Conservation (phyloP, 1,139 yeast genomes). For the Zygosaccharomyces pseudobailii region DNA sequence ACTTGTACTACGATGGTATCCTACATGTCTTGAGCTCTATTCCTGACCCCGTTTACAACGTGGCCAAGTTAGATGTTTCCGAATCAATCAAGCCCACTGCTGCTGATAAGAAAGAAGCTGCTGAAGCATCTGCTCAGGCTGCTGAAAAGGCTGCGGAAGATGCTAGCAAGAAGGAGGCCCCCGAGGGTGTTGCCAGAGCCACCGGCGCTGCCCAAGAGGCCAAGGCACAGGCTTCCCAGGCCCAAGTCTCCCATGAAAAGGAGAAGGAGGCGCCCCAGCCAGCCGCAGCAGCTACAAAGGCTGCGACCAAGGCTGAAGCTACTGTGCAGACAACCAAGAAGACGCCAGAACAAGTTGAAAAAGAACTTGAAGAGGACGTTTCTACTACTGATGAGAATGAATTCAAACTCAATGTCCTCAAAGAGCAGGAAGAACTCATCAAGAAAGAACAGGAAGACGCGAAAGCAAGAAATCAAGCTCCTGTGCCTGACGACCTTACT, state of each 20-base stretch:
- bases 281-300: conserved; percentile 4
- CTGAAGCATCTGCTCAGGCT: conserved; percentile 14
- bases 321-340: neutral
- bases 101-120: conserved; percentile 14
- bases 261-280: conserved; percentile 46
- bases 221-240: conserved; percentile 42
- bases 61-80: conserved; percentile 88
- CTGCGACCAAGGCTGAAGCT: conserved; percentile 2
- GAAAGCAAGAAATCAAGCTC: conserved; percentile 56
- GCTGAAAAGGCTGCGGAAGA: conserved; percentile 3
- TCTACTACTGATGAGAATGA: conserved; percentile 42
- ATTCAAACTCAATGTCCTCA: conserved; percentile 84
- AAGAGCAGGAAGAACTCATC: conserved; percentile 94
- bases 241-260: conserved; percentile 39
- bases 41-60: conserved; percentile 94
- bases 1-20: conserved; percentile 70
- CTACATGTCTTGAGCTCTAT: conserved; percentile 82
- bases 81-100: conserved; percentile 22
- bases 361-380: conserved; percentile 13
- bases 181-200: conserved; percentile 8
- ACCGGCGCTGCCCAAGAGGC: conserved; percentile 8
- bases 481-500: conserved; percentile 71
- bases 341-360: conserved; percentile 10
- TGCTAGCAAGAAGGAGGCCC: conserved; percentile 3
- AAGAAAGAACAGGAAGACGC: conserved; percentile 85